Conservation (phyloP, 345 rosid species). For the Populus davidiana region DNA sequence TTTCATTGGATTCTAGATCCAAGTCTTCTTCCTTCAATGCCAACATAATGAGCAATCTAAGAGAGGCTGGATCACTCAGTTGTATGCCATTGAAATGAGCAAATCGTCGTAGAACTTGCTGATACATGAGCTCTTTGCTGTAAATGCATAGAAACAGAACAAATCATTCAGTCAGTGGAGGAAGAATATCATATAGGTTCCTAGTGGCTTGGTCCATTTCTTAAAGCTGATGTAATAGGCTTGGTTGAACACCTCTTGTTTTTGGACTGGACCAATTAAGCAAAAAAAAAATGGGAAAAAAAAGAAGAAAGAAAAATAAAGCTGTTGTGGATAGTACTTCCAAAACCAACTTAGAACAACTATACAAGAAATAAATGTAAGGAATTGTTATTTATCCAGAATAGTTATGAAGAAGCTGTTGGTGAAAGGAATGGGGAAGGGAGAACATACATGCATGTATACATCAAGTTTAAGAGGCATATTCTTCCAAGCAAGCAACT, state of each 20-base stretch:
- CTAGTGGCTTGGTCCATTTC: neutral
- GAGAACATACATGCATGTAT: neutral
- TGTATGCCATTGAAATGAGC: conserved; percentile 85
- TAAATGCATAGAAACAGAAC: conserved; percentile 16
- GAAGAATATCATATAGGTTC: neutral
- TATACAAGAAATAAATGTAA: neutral
- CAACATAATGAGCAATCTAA: conserved; percentile 66
- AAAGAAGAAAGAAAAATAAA: neutral
- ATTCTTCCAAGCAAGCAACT: too few species aligned
- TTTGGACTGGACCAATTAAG: neutral
- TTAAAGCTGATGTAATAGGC: neutral
- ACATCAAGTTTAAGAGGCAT: neutral
- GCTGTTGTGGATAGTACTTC: neutral
- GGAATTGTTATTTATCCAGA: neutral
- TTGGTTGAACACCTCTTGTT: neutral
- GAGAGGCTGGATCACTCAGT: conserved; percentile 76
- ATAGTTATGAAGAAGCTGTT: neutral
- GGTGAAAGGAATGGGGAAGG: neutral
- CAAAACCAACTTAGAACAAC: neutral
- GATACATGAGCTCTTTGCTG: conserved; percentile 99
- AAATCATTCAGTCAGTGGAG: neutral
- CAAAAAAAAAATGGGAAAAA: neutral
- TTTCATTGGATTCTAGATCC: conserved; percentile 51
- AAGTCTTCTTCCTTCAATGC: conserved; percentile 88
- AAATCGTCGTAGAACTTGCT: conserved; percentile 82